Base-by-base conservation (phyloP, 177 flowering plant species). In the Vitis hybrid region DNA sequence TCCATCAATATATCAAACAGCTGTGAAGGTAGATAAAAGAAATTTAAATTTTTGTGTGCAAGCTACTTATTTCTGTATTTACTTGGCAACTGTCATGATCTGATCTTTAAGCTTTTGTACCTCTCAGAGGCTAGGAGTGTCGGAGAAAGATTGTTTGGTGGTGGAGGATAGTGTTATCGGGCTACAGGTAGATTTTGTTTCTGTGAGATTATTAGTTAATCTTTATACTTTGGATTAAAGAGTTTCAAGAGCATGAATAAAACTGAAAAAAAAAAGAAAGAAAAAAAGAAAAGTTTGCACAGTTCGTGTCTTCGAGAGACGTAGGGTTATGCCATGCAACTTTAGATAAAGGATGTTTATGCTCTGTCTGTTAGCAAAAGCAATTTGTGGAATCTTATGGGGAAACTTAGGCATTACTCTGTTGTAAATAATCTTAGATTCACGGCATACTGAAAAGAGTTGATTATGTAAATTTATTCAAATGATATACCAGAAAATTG, bases 121-220 rank as follows among this genome's bases (percentile, higher is more conserved):
- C 14, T 55, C 82, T 74, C 91, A 92, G 98, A 87, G 12, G 69
- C 77, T 94, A 48, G 92, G 90, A 7, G 80, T 91, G 7, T 78
- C 76, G 4, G 89, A 34, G 69, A 79, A 67, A 34, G 85, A 91
- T 68, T 93, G 97, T 79, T 62, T 93, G 78, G 98, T 93, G 57
- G 88, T 93, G 65, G 97, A 93, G 82, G 98, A 93, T 74, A 91
- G 97, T 60, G 85, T 93, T 65, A 93, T 91, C 51, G 98, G 98
- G 51, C 80, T 91, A 56, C 93, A 91, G 91, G 98, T 93, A 74
- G 26, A 39, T 72, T 23, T 52, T 57, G 34, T 57, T 2, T 62
- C 63, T 13, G 2, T 67, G 11, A 45, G 3, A 14, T 2, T 68
- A 69, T 50, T 10, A 55, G 45, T 34, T 34, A 34, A 34, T 34